Base-by-base conservation (phyloP, 371 early-diverging fungal genomes). In the Homolaphlyctis polyrhiza region DNA sequence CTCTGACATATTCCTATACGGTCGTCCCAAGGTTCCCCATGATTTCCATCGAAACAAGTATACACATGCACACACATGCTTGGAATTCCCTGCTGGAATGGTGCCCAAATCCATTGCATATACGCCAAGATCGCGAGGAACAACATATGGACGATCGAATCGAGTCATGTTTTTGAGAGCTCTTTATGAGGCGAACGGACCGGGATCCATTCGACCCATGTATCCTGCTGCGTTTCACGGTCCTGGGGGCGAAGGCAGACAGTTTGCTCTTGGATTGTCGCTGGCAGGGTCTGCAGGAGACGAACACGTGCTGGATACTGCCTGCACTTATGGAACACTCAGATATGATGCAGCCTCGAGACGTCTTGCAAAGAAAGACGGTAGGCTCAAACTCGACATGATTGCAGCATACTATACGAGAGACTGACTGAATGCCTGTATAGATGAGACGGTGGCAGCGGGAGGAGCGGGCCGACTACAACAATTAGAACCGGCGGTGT, bases 161-260 rank as follows among this genome's bases (percentile, higher is more conserved):
- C 55, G 55, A 4, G n/a, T 55, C 30, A 27, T 2, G 14, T 55
- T 55, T 33, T 33, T 55, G 3, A 13, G 35, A 4, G 55, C 4
- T 33, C 5, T 55, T 5, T 55, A 14, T 27, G 25, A 3, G 3
- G 35, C 55, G 14, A 35, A 33, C n/a, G 35, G 33, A 3, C 35
- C 4, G 27, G 27, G 3, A 25, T 55, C 11, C 3, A 43, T 23
- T 4, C 39, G 58, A 5, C 32, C 32, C 8, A 6, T 29, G 2
- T 57, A 34, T 34, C 58, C 58, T 21, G 58, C 58, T 8, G 33
- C 35, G 4, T 43, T 21, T n/a, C 58, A 57, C 39, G 58, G 58
- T 6, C 39, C 51, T 8, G 51, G 39, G 28, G 58, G 58, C 28
- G 58, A 57, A 57, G 58, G 36, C 33, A 2, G 23, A 1, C 35